phyloP scores from a whole-genome alignment of 2,329 filamentous ascomycete species.

The Podosphaera leucotricha region DNA sequence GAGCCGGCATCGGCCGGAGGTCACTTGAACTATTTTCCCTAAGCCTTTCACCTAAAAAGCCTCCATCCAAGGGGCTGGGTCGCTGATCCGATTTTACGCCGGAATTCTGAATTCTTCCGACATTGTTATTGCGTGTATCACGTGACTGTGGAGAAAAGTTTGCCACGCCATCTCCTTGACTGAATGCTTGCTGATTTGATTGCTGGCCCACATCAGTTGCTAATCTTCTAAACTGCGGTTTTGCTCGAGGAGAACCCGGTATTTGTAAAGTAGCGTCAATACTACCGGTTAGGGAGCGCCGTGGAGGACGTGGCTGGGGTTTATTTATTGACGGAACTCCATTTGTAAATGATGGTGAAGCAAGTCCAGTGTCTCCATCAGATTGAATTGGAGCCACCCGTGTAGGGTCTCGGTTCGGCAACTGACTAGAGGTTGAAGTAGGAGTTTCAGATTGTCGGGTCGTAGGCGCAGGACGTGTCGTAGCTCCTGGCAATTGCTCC shows the following conservation, averaged over 20 bases:
- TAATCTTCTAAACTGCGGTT: slow-evolving; percentile 4
- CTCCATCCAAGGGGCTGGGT: slow-evolving; percentile 11
- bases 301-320: slow-evolving; percentile 9
- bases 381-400: slow-evolving; percentile 10
- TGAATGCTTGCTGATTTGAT: slow-evolving; percentile 16
- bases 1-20: slow-evolving; percentile 13
- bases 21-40: slow-evolving; percentile 8
- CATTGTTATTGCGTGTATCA: slow-evolving; percentile 11
- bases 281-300: slow-evolving; percentile 12
- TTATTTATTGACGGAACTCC: slow-evolving; percentile 9
- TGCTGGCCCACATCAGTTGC: slow-evolving; percentile 5
- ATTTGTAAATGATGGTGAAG: slow-evolving; percentile 4
- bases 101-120: slow-evolving; percentile 14
- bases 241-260: neutral
- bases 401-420: slow-evolving; percentile 9
- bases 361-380: slow-evolving; percentile 13
- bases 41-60: slow-evolving; percentile 7
- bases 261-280: slow-evolving; percentile 7
- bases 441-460: slow-evolving; percentile 6
- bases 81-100: slow-evolving; percentile 13
- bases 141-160: slow-evolving; percentile 14
- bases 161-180: slow-evolving; percentile 11
- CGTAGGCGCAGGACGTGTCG: slow-evolving; percentile 6
- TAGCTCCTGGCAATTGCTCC: slow-evolving; percentile 44
- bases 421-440: slow-evolving; percentile 6